phyloP scores from a whole-genome alignment of 768 basidiomycete species.

The Mycena galericulata region DNA sequence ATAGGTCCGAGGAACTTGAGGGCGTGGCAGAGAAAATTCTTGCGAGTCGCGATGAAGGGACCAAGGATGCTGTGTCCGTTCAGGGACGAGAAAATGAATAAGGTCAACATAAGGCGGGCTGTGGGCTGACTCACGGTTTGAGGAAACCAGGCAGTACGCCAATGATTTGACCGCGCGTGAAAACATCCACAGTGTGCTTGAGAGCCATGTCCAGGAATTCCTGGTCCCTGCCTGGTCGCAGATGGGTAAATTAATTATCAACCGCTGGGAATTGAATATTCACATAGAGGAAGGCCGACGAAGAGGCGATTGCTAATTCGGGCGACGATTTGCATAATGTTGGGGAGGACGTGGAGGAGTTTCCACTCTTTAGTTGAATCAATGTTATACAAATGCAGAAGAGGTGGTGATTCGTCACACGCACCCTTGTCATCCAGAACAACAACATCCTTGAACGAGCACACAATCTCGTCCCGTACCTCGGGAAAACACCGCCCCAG shows the following conservation, averaged over 20 bases:
- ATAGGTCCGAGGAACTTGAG: slow-evolving; percentile 41
- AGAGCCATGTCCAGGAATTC: slow-evolving; percentile 41
- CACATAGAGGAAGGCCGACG: slow-evolving; percentile 2
- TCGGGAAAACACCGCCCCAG: slow-evolving; percentile 20
- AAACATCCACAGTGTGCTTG: slow-evolving; percentile 50
- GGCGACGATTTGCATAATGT: too few species aligned
- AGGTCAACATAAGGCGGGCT: too few species aligned
- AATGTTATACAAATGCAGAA: neutral
- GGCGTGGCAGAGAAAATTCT: slow-evolving; percentile 15
- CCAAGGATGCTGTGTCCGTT: slow-evolving; percentile 48
- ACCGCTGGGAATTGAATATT: too few species aligned
- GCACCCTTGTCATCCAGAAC: neutral
- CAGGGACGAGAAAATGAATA: too few species aligned
- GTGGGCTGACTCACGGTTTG: too few species aligned
- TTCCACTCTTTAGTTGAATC: neutral
- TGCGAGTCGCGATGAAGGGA: neutral
- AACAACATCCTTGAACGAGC: slow-evolving; percentile 17
- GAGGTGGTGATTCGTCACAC: too few species aligned
- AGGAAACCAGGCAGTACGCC: too few species aligned
- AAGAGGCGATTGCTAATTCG: slow-evolving; percentile 4
- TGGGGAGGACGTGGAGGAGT: neutral
- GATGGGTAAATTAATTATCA: neutral
- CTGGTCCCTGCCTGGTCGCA: neutral
- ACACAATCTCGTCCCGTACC: too few species aligned
- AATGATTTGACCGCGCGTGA: too few species aligned